Percentiles rank a stretch among this genome's conserved stretches.
phyloP scores from a whole-genome alignment of 805 yeast species.

The Lipomyces yamadae region DNA sequence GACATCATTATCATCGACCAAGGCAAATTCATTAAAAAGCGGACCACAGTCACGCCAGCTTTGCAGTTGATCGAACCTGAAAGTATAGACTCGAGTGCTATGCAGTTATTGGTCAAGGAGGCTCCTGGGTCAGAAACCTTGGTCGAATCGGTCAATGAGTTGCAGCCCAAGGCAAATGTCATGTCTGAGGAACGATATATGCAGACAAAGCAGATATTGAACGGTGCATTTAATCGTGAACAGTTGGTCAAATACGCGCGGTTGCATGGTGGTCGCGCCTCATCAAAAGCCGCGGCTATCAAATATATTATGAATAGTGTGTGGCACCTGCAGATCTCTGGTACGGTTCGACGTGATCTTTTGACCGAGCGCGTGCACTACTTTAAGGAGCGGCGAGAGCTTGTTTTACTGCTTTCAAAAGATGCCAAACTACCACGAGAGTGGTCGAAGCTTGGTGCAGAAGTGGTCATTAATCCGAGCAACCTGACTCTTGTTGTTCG shows the following conservation, averaged over 20 bases:
- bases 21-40: slow-evolving; percentile 7
- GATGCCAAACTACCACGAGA: slow-evolving; percentile 21
- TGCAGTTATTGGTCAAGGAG: slow-evolving; percentile 4
- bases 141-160: slow-evolving; percentile 12
- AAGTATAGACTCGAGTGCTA: slow-evolving; percentile 3
- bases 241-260: slow-evolving; percentile 17
- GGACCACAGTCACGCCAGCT: background rate
- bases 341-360: slow-evolving; percentile 21
- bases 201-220: slow-evolving; percentile 14
- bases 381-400: slow-evolving; percentile 19
- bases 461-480: slow-evolving; percentile 12
- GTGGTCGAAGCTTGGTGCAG: slow-evolving; percentile 13
- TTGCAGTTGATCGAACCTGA: background rate
- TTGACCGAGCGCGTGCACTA: slow-evolving; percentile 10
- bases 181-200: slow-evolving; percentile 17
- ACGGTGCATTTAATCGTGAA: slow-evolving; percentile 18
- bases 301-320: slow-evolving; percentile 13
- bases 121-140: slow-evolving; percentile 13
- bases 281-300: slow-evolving; percentile 7
- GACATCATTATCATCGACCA: slow-evolving; percentile 14
- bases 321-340: slow-evolving; percentile 27
- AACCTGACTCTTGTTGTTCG: slow-evolving; percentile 9
- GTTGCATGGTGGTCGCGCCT: background rate
- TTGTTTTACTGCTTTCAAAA: slow-evolving; percentile 15
- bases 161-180: slow-evolving; percentile 21